Percentiles rank a stretch among this genome's conserved stretches.
These are phyloP conservation scores for Talaromyces liani DNA, from an alignment of 495 filamentous ascomycete genomes.

Conservation along the genomic window DNA sequence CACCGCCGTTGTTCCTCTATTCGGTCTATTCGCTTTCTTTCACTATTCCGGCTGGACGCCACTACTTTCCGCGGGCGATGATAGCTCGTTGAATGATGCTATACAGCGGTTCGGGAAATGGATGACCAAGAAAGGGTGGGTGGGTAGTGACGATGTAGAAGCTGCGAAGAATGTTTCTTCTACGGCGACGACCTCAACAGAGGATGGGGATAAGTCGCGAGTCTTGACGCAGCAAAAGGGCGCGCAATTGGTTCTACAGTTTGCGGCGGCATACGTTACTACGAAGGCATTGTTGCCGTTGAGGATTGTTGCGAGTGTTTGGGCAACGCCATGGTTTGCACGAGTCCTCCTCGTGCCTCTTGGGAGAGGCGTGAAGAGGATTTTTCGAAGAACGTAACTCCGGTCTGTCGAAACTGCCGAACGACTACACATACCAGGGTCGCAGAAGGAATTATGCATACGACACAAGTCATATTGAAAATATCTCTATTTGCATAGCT, in stretches of 20 bases:
- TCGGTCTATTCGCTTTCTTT: slow-evolving; percentile 68
- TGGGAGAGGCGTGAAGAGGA: slow-evolving; percentile 23
- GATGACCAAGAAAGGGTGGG: slow-evolving; percentile 55
- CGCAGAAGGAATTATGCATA: not conserved
- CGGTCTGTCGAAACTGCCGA: not conserved
- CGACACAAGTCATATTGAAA: not conserved
- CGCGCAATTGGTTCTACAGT: slow-evolving; percentile 52
- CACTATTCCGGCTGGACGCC: slow-evolving; percentile 65
- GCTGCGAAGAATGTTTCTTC: slow-evolving; percentile 21
- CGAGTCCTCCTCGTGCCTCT: slow-evolving; percentile 49
- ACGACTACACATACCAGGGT: not conserved
- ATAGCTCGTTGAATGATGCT: slow-evolving; percentile 41
- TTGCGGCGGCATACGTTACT: slow-evolving; percentile 83
- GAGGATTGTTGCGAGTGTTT: slow-evolving; percentile 68
- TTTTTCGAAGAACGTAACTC: slow-evolving; percentile 30
- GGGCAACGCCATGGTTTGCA: slow-evolving; percentile 94
- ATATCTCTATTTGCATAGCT: slow-evolving; percentile 20
- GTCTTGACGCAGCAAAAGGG: slow-evolving; percentile 18
- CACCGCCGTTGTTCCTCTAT: slow-evolving; percentile 73
- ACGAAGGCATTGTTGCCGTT: slow-evolving; percentile 77
- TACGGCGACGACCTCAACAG: slow-evolving; percentile 14
- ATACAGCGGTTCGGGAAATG: slow-evolving; percentile 50
- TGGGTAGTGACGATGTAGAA: slow-evolving; percentile 38
- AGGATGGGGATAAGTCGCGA: not conserved
- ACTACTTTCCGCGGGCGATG: slow-evolving; percentile 40